Percentiles rank a stretch among this genome's conserved stretches.
Conservation (phyloP, 352 stramenopile species). For the Globisporangium takayamanum region DNA sequence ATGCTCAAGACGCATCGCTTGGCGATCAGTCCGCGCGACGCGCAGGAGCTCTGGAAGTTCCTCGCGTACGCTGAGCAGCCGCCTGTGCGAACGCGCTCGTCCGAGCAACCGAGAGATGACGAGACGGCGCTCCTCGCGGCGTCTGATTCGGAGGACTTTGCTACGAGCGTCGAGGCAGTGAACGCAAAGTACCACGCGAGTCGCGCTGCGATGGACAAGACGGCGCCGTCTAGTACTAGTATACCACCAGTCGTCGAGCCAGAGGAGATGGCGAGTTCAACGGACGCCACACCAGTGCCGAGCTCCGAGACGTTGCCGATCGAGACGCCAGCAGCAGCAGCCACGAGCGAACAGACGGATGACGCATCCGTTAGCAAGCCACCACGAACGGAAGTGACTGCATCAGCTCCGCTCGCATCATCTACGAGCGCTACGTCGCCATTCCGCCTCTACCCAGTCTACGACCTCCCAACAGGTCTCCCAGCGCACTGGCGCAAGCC, state of each 20-base stretch:
- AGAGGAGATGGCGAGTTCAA: background rate
- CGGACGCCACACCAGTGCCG: background rate
- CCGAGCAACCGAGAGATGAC: background rate
- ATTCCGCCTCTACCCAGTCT: slow-evolving; percentile 34
- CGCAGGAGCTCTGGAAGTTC: slow-evolving; percentile 68
- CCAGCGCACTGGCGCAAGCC: slow-evolving; percentile 33
- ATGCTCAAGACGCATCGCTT: slow-evolving; percentile 37
- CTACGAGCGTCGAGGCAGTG: background rate
- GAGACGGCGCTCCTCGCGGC: background rate
- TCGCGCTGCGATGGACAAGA: background rate
- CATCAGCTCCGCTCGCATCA: background rate
- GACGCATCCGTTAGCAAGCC: background rate
- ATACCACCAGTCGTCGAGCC: no score
- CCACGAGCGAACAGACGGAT: background rate
- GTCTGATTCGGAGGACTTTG: background rate
- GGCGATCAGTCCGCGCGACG: slow-evolving; percentile 26
- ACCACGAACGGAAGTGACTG: background rate
- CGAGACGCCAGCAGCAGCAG: background rate
- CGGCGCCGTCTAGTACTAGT: no score
- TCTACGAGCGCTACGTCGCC: background rate
- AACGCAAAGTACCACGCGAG: background rate
- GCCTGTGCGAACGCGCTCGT: background rate
- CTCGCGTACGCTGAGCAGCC: slow-evolving; percentile 46
- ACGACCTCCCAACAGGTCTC: slow-evolving; percentile 30
- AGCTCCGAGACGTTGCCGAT: background rate